Base-by-base conservation (phyloP, 2,329 filamentous ascomycete species). In the Trichoderma sp. region DNA sequence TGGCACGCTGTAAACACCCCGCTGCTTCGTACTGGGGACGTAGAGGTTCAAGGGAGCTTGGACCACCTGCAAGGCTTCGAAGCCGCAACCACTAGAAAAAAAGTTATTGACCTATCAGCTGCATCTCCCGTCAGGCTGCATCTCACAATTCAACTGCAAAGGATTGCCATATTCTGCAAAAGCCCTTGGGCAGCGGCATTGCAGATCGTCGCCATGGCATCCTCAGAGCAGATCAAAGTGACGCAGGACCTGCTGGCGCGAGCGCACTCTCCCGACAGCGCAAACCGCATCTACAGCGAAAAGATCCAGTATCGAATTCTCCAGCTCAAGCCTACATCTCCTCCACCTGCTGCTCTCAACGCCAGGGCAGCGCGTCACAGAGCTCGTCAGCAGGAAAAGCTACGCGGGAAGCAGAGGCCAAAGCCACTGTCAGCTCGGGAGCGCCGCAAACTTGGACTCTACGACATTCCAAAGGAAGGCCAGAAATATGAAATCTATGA, bases 281-380 rank as follows among this genome's bases (percentile, higher is more conserved):
- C 90, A 67, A 82, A 84, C 40, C 86, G 89, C 66, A 92, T 97
- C 79, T 95, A 91, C 84, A 85, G 86, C 71, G 92, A 97, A 72
- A 94, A 94, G 80, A 88, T 97, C 78, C 89, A 93, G 75, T 90
- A 93, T 77, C 93, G 93, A 58, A 90, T 93, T 0, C 88, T 97
- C 68, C 88, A 91, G 75, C 88, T 97, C 4, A 89, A 91, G 53
- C 90, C 93, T 7, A 91, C 90, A 27, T 93, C 92, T 0, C 92
- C 93, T 1, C 84, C 85, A 0, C 79, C 88, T 75, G 73, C 85
- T 76, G 81, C 82, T 62, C 24, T 76, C 55, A 87, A 88, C 74
- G 86, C 86, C 24, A 88, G 90, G 71, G 82, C 85, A n/a, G 81
- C 82, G 49, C 86, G 86, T 27, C 81, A 84, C 19, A 88, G 82